Evolutionary conservation across 2,329 filamentous ascomycete genomes (phyloP), one percentile per base, ranked within the genome.

Genomic region (Neonectria punicea): DNA sequence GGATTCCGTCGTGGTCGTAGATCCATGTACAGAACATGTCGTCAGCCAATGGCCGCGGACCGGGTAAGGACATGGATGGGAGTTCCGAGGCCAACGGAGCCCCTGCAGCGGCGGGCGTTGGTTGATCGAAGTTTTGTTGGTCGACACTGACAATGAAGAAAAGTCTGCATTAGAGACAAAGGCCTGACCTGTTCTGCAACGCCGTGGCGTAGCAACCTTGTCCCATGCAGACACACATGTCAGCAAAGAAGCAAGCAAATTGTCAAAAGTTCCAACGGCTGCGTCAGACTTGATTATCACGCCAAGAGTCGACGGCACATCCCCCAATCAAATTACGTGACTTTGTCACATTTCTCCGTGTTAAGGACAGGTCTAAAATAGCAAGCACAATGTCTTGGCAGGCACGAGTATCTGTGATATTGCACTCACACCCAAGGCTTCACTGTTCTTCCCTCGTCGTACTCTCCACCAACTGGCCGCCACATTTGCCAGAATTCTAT

Each of bases 401-500:
- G 14, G 14, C 14, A 36, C 13, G 34, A 3, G 16, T 39, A 39
- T 39, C 14, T 39, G 36, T 39, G 36, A 8, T 16, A 25, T 25
- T 25, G 25, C 25, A 25, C 25, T 25, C 25, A 30, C 57, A 69
- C 64, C 63, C 66, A 73, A 1, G 69, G 66, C 28, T 67, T 71
- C n/a, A 64, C 53, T 5, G 56, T 70, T 20, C 46, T 60, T 0
- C 67, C 65, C 39, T 73, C 63, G 10, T 62, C 34, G 9, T 73
- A 71, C 22, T 67, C 28, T 5, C 69, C 67, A 8, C 69, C 70
- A 16, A 41, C 56, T 20, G 67, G 70, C 25, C 70, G 66, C 71
- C 71, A 72, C 70, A 72, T 73, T 18, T 70, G 62, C 55, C 59
- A 70, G 18, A 73, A 70, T 0, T 18, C 57, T 59, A 72, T 72